Conservation (phyloP, 1,284 basidiomycete species). For the Cryptococcus neoformans region DNA sequence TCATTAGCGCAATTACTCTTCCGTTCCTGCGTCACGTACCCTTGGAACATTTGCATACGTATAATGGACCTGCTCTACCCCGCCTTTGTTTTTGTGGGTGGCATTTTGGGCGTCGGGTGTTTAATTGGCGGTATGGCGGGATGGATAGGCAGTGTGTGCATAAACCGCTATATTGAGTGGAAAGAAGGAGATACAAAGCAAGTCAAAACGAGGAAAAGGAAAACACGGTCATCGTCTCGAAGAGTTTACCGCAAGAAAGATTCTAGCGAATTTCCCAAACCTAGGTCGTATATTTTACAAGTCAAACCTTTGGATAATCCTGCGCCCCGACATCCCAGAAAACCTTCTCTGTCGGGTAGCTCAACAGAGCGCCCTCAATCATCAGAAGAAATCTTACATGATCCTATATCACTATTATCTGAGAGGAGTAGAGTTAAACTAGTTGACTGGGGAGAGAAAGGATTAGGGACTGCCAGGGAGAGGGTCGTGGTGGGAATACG, state of each 20-base stretch:
- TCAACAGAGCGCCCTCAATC: background rate
- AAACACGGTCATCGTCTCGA: background rate
- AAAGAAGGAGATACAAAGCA: conserved; percentile 2
- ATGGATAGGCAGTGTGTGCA: conserved; percentile 27
- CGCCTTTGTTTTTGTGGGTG: conserved; percentile 39
- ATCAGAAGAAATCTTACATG: background rate
- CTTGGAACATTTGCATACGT: conserved; percentile 18
- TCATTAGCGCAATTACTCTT: conserved; percentile 21
- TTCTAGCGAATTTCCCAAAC: background rate
- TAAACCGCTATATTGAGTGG: conserved; percentile 17
- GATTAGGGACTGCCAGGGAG: conserved; percentile 17
- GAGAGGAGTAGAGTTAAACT: background rate
- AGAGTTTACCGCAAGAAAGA: background rate
- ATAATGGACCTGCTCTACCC: conserved; percentile 37
- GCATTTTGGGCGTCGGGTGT: conserved; percentile 34
- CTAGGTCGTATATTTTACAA: background rate
- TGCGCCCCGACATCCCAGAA: background rate
- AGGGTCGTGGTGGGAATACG: conserved; percentile 25
- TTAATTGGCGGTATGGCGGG: conserved; percentile 35
- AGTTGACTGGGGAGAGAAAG: background rate
- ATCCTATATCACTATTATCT: background rate
- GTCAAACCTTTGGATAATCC: no score
- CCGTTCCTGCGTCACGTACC: conserved; percentile 32
- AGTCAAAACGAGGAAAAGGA: background rate
- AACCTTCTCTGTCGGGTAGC: background rate